phyloP scores from a whole-genome alignment of 768 basidiomycete species.

The Asterophora parasitica region DNA sequence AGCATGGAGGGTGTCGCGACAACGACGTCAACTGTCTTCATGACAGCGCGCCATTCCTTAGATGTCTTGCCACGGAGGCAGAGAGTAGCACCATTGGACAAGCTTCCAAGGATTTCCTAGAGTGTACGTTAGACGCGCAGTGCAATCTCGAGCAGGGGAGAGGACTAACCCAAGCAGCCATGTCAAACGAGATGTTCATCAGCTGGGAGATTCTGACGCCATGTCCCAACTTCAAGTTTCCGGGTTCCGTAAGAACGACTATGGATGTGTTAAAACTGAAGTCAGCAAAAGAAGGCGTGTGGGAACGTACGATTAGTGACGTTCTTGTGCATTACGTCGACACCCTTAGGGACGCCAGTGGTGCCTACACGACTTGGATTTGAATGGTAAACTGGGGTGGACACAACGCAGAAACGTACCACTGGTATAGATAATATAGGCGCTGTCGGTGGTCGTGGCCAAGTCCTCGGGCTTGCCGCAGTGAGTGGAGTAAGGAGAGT shows the following conservation, averaged over 20 bases:
- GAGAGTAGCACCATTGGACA: slow-evolving; percentile 46
- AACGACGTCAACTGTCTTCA: slow-evolving; percentile 48
- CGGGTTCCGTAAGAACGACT: slow-evolving; percentile 40
- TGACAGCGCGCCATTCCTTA: slow-evolving; percentile 51
- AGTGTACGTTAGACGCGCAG: slow-evolving; percentile 30
- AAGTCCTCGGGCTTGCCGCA: slow-evolving; percentile 33
- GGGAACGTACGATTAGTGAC: slow-evolving; percentile 50
- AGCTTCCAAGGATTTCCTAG: slow-evolving; percentile 48
- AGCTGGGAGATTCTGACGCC: slow-evolving; percentile 54
- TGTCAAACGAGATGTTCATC: no score
- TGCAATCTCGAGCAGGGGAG: slow-evolving; percentile 22
- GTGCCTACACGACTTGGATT: slow-evolving; percentile 33
- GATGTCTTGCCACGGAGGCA: slow-evolving; percentile 46
- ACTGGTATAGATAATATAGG: slow-evolving; percentile 57
- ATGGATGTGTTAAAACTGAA: no score
- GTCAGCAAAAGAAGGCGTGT: neutral
- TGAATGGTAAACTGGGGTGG: neutral
- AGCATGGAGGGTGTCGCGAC: slow-evolving; percentile 51
- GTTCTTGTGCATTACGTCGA: no score
- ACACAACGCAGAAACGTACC: slow-evolving; percentile 29
- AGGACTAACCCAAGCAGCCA: slow-evolving; percentile 47
- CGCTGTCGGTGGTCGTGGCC: slow-evolving; percentile 34
- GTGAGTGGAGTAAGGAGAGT: slow-evolving; percentile 16
- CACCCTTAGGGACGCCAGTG: no score
- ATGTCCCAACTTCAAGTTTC: slow-evolving; percentile 50